Evolutionary conservation across 2,329 filamentous ascomycete species (phyloP), one percentile per base, ranked within the genome.

Genomic region (Pseudopithomyces maydicus): DNA sequence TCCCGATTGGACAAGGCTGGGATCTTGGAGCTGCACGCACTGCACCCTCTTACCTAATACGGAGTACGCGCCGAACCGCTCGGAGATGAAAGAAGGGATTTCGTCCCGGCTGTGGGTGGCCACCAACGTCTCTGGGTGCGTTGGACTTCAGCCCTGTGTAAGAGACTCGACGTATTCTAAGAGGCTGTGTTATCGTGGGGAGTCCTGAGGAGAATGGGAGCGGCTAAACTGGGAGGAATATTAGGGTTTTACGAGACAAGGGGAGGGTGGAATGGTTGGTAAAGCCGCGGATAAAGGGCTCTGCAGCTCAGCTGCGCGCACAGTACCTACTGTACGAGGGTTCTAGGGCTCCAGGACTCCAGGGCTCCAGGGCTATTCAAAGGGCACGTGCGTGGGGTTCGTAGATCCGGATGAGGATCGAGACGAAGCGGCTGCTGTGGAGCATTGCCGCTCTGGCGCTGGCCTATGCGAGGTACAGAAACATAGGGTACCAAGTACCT

Each of bases 71-170:
- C 35, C 47, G 47, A 35, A 36, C 47, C 35, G 47, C 22, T 29
- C 47, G 47, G 47, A 50, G 29, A 50, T 50, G 47, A 49, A n/a
- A 33, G 33, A 35, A 20, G 19, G 20, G n/a, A 41, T 8, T 19
- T 12, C 35, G n/a, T 15, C 35, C 14, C 15, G 35, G 19, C 35
- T 15, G 22, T 22, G 36, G 39, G 22, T 22, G 36, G 39, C 22
- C 15, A 36, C 35, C 29, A 41, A 39, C 15, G 20, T 39, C 22
- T 8, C 20, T 23, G 19, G 20, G 20, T 23, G 17, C 29, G 33
- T 38, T 49, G 19, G 19, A 26, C 2, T 17, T 36, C 23, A n/a
- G n/a, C n/a, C n/a, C n/a, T n/a, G n/a, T n/a, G n/a, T n/a, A n/a
- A n/a, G n/a, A n/a, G n/a, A n/a, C n/a, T n/a, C n/a, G n/a, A n/a